Percentiles rank a stretch among this genome's conserved stretches.
Evolutionary conservation across 352 stramenopile genomes (phyloP).

Genomic region (Globisporangium takayamanum): DNA sequence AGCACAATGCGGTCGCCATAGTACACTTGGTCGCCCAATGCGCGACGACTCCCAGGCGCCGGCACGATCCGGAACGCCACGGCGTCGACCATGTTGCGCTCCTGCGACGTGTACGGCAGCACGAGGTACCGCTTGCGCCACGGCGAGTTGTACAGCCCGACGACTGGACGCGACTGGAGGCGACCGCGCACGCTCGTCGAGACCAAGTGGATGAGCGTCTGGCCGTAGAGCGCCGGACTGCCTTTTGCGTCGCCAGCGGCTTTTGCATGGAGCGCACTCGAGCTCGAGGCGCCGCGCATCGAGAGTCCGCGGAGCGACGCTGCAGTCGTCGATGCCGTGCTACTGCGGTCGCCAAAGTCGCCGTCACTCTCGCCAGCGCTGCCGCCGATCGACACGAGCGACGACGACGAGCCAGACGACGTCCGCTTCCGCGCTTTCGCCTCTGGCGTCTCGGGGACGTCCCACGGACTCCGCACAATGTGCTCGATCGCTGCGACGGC

Average conservation of each 20-base stretch:
- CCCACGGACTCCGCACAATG: constrained; percentile 34
- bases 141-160: constrained; percentile 74
- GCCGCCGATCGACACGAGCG: constrained; percentile 32
- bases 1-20: constrained; percentile 75
- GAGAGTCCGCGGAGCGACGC: constrained; percentile 19
- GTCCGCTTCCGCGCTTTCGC: constrained; percentile 22
- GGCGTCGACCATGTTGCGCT: constrained; percentile 60
- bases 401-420: constrained; percentile 48
- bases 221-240: constrained; percentile 49
- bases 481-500: constrained; percentile 53
- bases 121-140: constrained; percentile 83
- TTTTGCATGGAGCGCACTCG: constrained; percentile 12
- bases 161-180: constrained; percentile 60
- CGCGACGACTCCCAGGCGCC: constrained; percentile 38
- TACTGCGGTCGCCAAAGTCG: constrained; percentile 21
- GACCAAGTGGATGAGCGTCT: constrained; percentile 63
- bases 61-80: constrained; percentile 74
- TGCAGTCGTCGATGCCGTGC: constrained; percentile 16
- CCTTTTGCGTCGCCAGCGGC: constrained; percentile 19
- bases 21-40: constrained; percentile 60
- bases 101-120: constrained; percentile 61
- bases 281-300: constrained; percentile 7
- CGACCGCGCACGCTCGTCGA: constrained; percentile 70
- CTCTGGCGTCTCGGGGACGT: neutral
- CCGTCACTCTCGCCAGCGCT: constrained; percentile 23